These are phyloP conservation scores for Scenedesmus sp. DNA, from an alignment of 163 green algal species.

Conservation along the genomic window DNA sequence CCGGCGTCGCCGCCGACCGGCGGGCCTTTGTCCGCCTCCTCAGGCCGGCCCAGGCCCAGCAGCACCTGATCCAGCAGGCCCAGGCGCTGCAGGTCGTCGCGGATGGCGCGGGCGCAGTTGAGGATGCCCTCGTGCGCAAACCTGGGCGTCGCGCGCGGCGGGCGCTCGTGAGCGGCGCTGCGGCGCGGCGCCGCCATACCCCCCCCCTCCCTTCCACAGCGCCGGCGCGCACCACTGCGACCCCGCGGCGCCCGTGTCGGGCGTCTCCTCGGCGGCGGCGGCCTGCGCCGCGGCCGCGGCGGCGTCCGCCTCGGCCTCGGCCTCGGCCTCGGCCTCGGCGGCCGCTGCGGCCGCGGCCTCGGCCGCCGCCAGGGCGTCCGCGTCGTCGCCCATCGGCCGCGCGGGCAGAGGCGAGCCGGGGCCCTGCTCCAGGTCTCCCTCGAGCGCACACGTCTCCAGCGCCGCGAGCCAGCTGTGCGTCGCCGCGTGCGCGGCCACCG, in stretches of 20 bases:
- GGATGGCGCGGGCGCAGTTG: constrained; percentile 37
- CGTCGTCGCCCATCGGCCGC: no score
- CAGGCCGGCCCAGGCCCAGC: constrained; percentile 1
- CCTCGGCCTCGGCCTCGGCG: background rate
- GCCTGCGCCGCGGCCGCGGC: constrained; percentile 27
- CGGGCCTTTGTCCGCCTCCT: background rate
- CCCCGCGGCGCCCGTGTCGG: constrained; percentile 40
- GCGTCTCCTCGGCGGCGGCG: constrained; percentile 22
- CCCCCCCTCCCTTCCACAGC: no score
- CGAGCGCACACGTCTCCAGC: no score
- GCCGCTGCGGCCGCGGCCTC: background rate
- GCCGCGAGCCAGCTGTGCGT: no score
- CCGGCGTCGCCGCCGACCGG: constrained; percentile 1
- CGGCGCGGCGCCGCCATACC: no score
- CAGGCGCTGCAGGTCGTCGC: constrained; percentile 25
- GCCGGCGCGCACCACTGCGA: constrained; percentile 26
- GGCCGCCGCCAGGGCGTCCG: background rate
- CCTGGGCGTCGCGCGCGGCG: constrained; percentile 9
- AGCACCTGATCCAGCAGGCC: constrained; percentile 40
- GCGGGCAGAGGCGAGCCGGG: no score
- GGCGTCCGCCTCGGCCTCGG: constrained; percentile 1
- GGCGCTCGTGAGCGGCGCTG: no score
- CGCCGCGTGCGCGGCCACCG: no score
- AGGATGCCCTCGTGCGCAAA: constrained; percentile 48
- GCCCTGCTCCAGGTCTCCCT: no score